phyloP scores from a whole-genome alignment of 805 yeast species.

The Myxozyma melibiosi region DNA sequence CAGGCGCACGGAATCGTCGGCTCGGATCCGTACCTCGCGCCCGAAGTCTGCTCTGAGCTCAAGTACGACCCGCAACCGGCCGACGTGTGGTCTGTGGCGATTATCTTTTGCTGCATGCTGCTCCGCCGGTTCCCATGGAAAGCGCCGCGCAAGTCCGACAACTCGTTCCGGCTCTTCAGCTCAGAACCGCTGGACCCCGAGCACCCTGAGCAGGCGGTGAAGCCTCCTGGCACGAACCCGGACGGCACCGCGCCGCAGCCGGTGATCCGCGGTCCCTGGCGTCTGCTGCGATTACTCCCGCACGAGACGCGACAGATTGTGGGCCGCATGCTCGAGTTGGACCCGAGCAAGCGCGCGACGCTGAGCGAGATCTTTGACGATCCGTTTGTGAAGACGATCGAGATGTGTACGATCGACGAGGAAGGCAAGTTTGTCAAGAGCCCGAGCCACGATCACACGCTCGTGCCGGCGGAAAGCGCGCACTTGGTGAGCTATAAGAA shows the following conservation, averaged over 20 bases:
- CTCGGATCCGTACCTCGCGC: slow-evolving; percentile 93
- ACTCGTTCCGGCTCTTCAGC: slow-evolving; percentile 71
- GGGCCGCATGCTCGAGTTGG: slow-evolving; percentile 63
- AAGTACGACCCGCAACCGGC: slow-evolving; percentile 83
- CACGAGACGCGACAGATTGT: slow-evolving; percentile 62
- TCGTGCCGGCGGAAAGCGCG: slow-evolving; percentile 43
- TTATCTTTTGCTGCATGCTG: slow-evolving; percentile 88
- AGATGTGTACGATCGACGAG: slow-evolving; percentile 50
- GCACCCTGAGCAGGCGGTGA: slow-evolving; percentile 33
- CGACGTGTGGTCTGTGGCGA: slow-evolving; percentile 93
- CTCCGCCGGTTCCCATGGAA: slow-evolving; percentile 94
- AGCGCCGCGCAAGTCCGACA: slow-evolving; percentile 76
- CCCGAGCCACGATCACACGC: slow-evolving; percentile 42
- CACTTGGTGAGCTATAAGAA: slow-evolving; percentile 42
- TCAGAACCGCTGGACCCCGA: slow-evolving; percentile 39
- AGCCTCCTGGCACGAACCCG: slow-evolving; percentile 30
- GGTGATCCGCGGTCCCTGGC: slow-evolving; percentile 65
- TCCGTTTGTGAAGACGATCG: slow-evolving; percentile 60
- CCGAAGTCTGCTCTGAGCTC: slow-evolving; percentile 68
- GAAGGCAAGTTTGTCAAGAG: slow-evolving; percentile 35
- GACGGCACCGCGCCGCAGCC: slow-evolving; percentile 43
- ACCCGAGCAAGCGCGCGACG: slow-evolving; percentile 59
- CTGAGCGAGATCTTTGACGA: slow-evolving; percentile 60
- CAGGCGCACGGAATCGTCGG: slow-evolving; percentile 87
- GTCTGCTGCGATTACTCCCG: slow-evolving; percentile 74